These are phyloP conservation scores for Aspergillus sojae DNA, from an alignment of 2,329 filamentous ascomycete genomes.

Conservation along the genomic window DNA sequence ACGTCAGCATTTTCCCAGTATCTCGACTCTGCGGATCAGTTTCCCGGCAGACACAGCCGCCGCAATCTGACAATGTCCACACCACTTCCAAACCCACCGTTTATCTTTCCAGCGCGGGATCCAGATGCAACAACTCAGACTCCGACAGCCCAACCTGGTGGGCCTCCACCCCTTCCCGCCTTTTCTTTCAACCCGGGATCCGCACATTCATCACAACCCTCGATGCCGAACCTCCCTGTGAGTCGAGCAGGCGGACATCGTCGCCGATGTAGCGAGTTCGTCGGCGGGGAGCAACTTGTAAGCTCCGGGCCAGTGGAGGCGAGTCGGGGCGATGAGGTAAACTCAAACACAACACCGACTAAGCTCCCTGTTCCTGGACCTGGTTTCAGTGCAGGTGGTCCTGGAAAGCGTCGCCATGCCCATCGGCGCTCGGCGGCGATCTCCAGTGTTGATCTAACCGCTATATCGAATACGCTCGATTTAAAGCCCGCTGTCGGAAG, in stretches of 20 bases:
- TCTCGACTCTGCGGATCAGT: slow-evolving; percentile 25
- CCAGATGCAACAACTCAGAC: slow-evolving; percentile 33
- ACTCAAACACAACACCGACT: slow-evolving; percentile 23
- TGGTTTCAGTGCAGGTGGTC: slow-evolving; percentile 47
- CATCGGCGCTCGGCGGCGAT: slow-evolving; percentile 82
- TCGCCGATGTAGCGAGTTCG: slow-evolving; percentile 82
- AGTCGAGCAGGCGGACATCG: slow-evolving; percentile 63
- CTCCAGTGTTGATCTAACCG: slow-evolving; percentile 76
- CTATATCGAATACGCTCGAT: slow-evolving; percentile 52
- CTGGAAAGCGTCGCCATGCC: slow-evolving; percentile 68
- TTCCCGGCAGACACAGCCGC: slow-evolving; percentile 25
- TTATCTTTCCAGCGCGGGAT: slow-evolving; percentile 61
- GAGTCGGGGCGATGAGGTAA: slow-evolving; percentile 28
- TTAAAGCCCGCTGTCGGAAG: slow-evolving; percentile 57
- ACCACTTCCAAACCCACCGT: slow-evolving; percentile 62
- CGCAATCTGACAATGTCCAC: slow-evolving; percentile 32
- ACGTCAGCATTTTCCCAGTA: slow-evolving; percentile 31
- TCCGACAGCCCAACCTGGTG: slow-evolving; percentile 54
- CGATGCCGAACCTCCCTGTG: slow-evolving; percentile 56
- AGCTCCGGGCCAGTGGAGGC: slow-evolving; percentile 67
- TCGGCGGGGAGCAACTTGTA: slow-evolving; percentile 63
- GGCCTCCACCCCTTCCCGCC: slow-evolving; percentile 36
- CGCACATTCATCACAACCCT: slow-evolving; percentile 47
- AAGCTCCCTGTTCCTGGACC: slow-evolving; percentile 36
- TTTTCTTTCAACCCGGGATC: slow-evolving; percentile 43